Evolutionary conservation across 768 basidiomycete genomes (phyloP), one percentile per base, ranked within the genome.

Genomic region (Serpula lacrymans): DNA sequence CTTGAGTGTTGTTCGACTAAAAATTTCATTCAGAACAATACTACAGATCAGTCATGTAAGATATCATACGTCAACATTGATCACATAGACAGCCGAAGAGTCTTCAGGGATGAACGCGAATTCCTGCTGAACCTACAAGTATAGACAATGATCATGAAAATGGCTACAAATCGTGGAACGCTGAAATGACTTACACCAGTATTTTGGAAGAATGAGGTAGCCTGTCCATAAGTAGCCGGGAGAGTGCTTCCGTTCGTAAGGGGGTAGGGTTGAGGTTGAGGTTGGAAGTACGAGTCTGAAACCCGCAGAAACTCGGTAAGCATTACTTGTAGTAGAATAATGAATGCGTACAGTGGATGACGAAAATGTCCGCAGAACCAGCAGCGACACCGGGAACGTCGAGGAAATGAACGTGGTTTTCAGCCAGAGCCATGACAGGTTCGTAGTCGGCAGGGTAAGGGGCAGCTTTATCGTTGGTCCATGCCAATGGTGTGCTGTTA

Each of bases 361-460:
- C 88, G 49, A 88, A 94, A 42, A 93, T 84, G 39, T 80, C 68
- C 2, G 80, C 83, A 28, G 72, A 77, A 9, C 90, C 90, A 14
- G 84, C 74, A n/a, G 76, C 42, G 6, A 74, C 69, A 17, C 69
- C 72, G 7, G 88, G 84, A 2, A 87, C 79, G 45, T 86, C 69
- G 17, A 92, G 68, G 74, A 90, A 92, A 58, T 84, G 79, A 39
- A 94, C 70, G 55, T 94, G 91, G 59, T 94, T 94, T 52, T 88
- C 80, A 8, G 89, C 88, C 26, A 89, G 69, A 0, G 84, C 88
- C 75, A 88, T 82, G 43, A 84, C 80, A 12, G 86, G 84, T 25
- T 77, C 58, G 58, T 90, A 90, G 40, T 62, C 64, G 17, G 72
- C 71, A 20, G 70, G 64, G 53, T 84, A 83, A 17, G 74, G 74